Evolutionary conservation across 1,284 basidiomycete species (phyloP).

Genomic region (Pascua sp.): DNA sequence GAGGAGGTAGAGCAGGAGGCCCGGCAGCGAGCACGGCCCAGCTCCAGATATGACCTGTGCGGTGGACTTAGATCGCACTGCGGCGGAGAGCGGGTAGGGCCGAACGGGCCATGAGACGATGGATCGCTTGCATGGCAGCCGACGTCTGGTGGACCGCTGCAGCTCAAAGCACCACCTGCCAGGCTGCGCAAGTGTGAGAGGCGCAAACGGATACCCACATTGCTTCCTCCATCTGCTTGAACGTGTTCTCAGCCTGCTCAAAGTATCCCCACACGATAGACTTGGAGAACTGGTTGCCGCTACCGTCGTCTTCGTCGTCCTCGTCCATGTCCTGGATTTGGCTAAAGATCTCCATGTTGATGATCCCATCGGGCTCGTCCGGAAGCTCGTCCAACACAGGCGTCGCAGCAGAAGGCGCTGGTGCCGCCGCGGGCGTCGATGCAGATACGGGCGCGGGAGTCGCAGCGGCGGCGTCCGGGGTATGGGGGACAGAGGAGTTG

Average conservation of each 20-base stretch:
- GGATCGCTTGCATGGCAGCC: too few relatives aligned
- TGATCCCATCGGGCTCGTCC: conserved; percentile 44
- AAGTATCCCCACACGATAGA: conserved; percentile 79
- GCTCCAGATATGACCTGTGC: too few relatives aligned
- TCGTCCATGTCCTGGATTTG: conserved; percentile 89
- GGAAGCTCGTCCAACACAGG: conserved; percentile 13
- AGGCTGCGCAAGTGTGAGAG: too few relatives aligned
- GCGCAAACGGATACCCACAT: conserved; percentile 58
- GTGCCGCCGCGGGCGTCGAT: not conserved
- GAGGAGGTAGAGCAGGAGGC: too few relatives aligned
- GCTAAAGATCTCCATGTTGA: conserved; percentile 74
- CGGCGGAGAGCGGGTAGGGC: too few relatives aligned
- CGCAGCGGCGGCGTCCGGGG: not conserved
- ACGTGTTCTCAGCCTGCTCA: conserved; percentile 68
- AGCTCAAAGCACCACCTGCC: too few relatives aligned
- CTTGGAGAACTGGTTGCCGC: conserved; percentile 65
- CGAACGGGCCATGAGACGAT: too few relatives aligned
- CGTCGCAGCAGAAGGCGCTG: not conserved
- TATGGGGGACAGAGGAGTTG: not conserved
- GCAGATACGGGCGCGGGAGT: not conserved
- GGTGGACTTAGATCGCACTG: too few relatives aligned
- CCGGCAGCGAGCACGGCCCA: too few relatives aligned
- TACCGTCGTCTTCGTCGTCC: conserved; percentile 59
- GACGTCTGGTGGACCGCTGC: too few relatives aligned
- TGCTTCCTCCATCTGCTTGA: conserved; percentile 70